Conservation (phyloP, 1,139 yeast species). For the Yamadazyma mexicana region DNA sequence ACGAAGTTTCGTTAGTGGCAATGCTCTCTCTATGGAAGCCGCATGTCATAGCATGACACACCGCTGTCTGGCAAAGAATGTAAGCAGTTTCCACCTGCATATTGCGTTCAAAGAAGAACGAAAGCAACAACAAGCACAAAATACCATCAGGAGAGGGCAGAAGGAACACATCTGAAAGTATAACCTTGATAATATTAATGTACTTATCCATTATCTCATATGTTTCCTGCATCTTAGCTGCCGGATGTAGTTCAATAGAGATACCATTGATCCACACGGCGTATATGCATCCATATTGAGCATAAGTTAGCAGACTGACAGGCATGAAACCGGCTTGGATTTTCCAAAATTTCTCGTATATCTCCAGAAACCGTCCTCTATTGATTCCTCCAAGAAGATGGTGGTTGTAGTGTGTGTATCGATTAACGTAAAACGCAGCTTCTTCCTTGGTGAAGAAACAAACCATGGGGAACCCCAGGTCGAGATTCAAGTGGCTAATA, state of each 20-base stretch:
- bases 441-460: slow-evolving; percentile 26
- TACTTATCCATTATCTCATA: slow-evolving; percentile 12
- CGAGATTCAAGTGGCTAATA: slow-evolving; percentile 1
- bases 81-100: slow-evolving; percentile 47
- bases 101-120: slow-evolving; percentile 40
- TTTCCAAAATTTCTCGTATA: slow-evolving; percentile 12
- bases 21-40: slow-evolving; percentile 41
- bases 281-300: slow-evolving; percentile 13
- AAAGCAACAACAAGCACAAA: slow-evolving; percentile 34
- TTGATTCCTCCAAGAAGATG: slow-evolving; percentile 24
- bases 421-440: slow-evolving; percentile 12
- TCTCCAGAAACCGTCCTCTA: slow-evolving; percentile 23
- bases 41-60: slow-evolving; percentile 44
- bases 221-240: slow-evolving; percentile 12
- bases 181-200: slow-evolving; percentile 29
- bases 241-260: slow-evolving; percentile 10
- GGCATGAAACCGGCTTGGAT: slow-evolving; percentile 26
- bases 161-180: slow-evolving; percentile 38
- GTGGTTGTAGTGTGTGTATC: slow-evolving; percentile 5
- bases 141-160: slow-evolving; percentile 45
- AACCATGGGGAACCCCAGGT: slow-evolving; percentile 10
- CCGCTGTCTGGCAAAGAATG: slow-evolving; percentile 40
- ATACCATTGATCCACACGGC: slow-evolving; percentile 14
- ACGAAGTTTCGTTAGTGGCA: slow-evolving; percentile 17
- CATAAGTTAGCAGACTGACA: slow-evolving; percentile 4